Evolutionary conservation across 345 rosid genomes (phyloP).

Genomic region (Populus tremula): DNA sequence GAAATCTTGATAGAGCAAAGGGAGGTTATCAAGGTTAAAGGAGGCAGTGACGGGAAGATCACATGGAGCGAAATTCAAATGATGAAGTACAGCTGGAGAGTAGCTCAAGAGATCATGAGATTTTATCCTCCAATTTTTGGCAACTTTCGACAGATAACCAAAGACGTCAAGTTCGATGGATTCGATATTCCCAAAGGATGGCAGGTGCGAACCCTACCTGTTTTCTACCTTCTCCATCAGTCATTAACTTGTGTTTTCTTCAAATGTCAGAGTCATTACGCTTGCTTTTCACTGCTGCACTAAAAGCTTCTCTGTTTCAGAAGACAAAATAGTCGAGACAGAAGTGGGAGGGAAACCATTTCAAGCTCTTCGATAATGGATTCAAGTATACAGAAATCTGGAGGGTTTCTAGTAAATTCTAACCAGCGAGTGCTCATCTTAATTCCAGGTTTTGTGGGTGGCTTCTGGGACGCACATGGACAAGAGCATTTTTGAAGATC

Average conservation of each 20-base stretch:
- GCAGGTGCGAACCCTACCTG: slow-evolving; percentile 5
- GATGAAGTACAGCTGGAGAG: slow-evolving; percentile 23
- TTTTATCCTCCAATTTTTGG: slow-evolving; percentile 20
- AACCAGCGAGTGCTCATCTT: neutral
- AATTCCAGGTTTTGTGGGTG: slow-evolving; percentile 18
- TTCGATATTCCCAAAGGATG: slow-evolving; percentile 30
- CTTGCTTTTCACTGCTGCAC: too few relatives aligned
- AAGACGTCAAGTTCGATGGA: slow-evolving; percentile 9
- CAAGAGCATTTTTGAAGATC: slow-evolving; percentile 17
- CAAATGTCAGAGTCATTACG: neutral
- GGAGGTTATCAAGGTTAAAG: slow-evolving; percentile 4
- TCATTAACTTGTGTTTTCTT: neutral
- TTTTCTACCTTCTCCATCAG: neutral
- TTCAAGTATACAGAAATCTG: neutral
- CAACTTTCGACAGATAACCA: slow-evolving; percentile 13
- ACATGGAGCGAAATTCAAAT: slow-evolving; percentile 17
- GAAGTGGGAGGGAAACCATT: too few relatives aligned
- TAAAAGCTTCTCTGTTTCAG: too few relatives aligned
- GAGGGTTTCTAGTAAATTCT: neutral
- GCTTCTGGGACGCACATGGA: slow-evolving; percentile 27
- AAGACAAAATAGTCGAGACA: neutral
- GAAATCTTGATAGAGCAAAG: slow-evolving; percentile 5
- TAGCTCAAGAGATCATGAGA: slow-evolving; percentile 23
- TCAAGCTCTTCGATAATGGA: too few relatives aligned
- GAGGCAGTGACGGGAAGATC: neutral